Conservation (phyloP, 768 basidiomycete genomes). For the Fibroporia radiculosa region DNA sequence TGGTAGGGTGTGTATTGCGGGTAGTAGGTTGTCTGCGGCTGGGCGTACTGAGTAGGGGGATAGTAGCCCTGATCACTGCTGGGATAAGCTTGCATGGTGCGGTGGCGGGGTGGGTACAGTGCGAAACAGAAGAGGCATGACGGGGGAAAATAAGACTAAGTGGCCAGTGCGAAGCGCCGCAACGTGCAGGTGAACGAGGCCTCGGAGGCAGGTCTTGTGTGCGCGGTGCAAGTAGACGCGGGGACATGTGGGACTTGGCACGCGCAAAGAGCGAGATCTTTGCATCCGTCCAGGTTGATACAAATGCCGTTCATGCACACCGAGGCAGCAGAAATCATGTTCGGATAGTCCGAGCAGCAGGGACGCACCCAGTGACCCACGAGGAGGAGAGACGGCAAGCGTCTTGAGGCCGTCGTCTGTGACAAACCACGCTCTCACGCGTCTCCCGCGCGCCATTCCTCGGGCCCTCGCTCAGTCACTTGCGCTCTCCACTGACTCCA, state of each 20-base stretch:
- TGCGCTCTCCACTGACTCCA: slow-evolving; percentile 6
- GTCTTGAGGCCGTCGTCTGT: too few relatives aligned
- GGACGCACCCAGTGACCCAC: too few relatives aligned
- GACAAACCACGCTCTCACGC: slow-evolving; percentile 7
- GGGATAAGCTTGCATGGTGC: slow-evolving; percentile 17
- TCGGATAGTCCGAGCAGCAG: too few relatives aligned
- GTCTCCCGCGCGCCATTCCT: too few relatives aligned
- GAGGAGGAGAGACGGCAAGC: too few relatives aligned
- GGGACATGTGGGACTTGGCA: too few relatives aligned
- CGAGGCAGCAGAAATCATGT: too few relatives aligned
- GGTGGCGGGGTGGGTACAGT: slow-evolving; percentile 5
- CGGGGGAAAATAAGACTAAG: neutral
- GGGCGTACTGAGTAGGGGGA: slow-evolving; percentile 10
- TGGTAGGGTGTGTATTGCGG: slow-evolving; percentile 12
- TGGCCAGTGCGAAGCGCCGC: slow-evolving; percentile 18
- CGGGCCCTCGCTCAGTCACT: too few relatives aligned
- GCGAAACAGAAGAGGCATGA: neutral
- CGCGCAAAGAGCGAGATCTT: too few relatives aligned
- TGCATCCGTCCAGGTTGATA: too few relatives aligned
- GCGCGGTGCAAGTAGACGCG: too few relatives aligned
- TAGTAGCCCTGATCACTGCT: slow-evolving; percentile 13
- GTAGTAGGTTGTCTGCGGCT: slow-evolving; percentile 4
- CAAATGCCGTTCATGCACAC: too few relatives aligned
- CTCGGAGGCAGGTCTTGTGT: slow-evolving; percentile 1
- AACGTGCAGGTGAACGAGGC: slow-evolving; percentile 14